Base-by-base conservation (phyloP, 306 rosid genomes). In the Trichosanthes cucumerina region DNA sequence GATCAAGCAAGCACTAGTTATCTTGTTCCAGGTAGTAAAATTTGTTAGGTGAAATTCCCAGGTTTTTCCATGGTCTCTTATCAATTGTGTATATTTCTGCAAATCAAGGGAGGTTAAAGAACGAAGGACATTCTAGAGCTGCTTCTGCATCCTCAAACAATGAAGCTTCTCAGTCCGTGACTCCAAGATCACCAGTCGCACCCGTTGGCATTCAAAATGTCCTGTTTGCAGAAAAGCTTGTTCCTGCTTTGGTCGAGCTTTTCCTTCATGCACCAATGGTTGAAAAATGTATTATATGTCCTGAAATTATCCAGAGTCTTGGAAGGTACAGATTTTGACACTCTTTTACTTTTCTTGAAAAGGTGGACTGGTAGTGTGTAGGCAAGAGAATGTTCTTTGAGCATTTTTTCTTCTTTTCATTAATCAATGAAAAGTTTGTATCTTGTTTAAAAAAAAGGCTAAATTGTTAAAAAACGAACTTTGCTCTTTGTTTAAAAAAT, bases 281-380 rank as follows among this genome's bases (percentile, higher is more conserved):
- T 84, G 97, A 92, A 81, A 95, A 91, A 83, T 84, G 85, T 79
- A 88, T 87, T 75, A 79, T 92, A 80, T 92, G 91, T 89, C 96
- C 98, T 62, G 98, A 95, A 86, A 80, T 95, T 71, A 88, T 95
- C 84, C 98, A 89, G 89, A 82, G 96, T 86, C 89, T 95, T 9
- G 97, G 93, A 86, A 92, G 98, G 98, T 95, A 92, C 86, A 79
- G 69, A 54, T 62, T 77, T 66, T 80, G 76, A 81, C 82, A 16
- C 33, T 78, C 31, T 76, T 80, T 82, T 34, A 68, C 75, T 69
- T 53, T 58, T 80, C 34, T 78, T 80, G 74, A 72, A 71, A 71
- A 7, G 8, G 38, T 44, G 19, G 7, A 28, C 39, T 46, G 23
- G 76, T 46, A 47, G 57, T 12, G 8, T 70, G 38, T 46, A 23